Evolutionary conservation across 805 yeast species (phyloP).

Genomic region (Metschnikowia henanensis): DNA sequence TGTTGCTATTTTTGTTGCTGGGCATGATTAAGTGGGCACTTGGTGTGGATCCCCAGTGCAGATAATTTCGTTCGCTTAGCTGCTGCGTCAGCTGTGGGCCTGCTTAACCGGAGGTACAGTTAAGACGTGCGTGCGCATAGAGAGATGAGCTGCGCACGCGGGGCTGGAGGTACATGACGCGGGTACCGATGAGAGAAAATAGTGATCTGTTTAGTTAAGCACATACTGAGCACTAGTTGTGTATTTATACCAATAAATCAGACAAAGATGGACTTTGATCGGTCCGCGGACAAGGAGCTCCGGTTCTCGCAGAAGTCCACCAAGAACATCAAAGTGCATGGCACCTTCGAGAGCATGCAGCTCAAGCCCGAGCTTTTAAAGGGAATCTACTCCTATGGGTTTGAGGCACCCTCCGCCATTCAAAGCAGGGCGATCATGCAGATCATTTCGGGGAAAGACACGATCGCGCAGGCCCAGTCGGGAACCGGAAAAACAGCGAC

Average conservation of each 20-base stretch:
- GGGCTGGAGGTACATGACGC: no score
- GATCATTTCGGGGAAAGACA: conserved; percentile 91
- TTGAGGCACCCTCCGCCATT: conserved; percentile 95
- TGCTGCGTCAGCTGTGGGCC: not conserved
- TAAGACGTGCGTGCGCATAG: conserved; percentile 1
- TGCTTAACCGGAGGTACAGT: not conserved
- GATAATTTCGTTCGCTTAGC: not conserved
- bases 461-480: conserved; percentile 97
- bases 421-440: conserved; percentile 97
- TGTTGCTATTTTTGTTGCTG: conserved; percentile 10
- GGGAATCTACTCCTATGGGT: conserved; percentile 85
- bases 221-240: no score
- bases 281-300: conserved; percentile 52
- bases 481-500: conserved; percentile 99
- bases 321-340: conserved; percentile 55
- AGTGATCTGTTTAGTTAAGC: no score
- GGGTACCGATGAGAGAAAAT: no score
- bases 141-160: not conserved
- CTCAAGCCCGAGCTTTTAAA: conserved; percentile 39
- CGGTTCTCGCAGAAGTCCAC: conserved; percentile 51
- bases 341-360: conserved; percentile 44
- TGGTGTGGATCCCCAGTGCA: not conserved
- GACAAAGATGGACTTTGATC: conserved; percentile 51
- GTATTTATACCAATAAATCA: no score
- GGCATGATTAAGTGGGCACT: not conserved